Evolutionary conservation across 108 stramenopile species (phyloP), one percentile per base, ranked within the genome.

Genomic region (Nitzschia palea): DNA sequence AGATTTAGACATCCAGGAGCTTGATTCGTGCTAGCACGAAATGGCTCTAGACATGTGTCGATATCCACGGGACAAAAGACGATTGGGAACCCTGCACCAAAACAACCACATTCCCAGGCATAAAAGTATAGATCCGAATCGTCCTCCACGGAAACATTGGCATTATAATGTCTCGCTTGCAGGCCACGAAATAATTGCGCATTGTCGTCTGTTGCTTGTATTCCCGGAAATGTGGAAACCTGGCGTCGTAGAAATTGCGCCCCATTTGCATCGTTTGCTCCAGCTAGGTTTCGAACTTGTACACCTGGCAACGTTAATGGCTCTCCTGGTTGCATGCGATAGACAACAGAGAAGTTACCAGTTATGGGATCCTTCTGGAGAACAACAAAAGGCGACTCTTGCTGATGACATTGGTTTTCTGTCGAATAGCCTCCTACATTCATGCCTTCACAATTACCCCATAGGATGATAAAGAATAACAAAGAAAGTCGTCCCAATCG

Each of bases 61-160:
- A 64, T 50, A n/a, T 4, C 47, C 3, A 64, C 18, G 8, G 62
- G 62, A 50, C 62, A 64, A 31, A 50, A 64, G 8, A 50, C 62
- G 23, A 29, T 36, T n/a, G 44, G 28, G 15, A 23, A 15, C 3
- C 22, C n/a, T 6, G 25, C 28, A 14, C 14, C 5, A 29, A 29
- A 29, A 23, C 62, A 64, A 15, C 47, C n/a, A 20, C 62, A 64
- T 64, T 64, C 47, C 31, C 62, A 36, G 8, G 45, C 47, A 25
- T 48, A 45, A 47, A 27, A 64, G 6, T 29, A 29, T 14, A 4
- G 9, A 29, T 26, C 54, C 4, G 31, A 31, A 30, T 55, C 54
- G 28, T 15, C 10, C n/a, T n/a, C n/a, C n/a, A n/a, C n/a, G n/a
- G n/a, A n/a, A n/a, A n/a, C n/a, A n/a, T n/a, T n/a, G n/a, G n/a